Evolutionary conservation across 1,139 yeast genomes (phyloP).

Genomic region (Nakaseomyces bracarensis): DNA sequence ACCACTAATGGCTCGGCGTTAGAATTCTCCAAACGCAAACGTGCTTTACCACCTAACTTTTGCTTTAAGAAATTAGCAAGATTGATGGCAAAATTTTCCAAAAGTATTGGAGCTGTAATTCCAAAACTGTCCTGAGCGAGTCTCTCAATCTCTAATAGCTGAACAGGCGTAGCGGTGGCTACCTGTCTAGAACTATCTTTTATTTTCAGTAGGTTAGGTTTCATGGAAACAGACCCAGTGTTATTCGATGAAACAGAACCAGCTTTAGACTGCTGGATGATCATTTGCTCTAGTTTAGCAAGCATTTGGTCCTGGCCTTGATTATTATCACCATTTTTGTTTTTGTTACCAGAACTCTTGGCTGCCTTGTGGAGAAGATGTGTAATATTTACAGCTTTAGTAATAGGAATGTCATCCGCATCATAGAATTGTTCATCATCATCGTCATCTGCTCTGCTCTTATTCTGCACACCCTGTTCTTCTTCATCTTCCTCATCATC

Average conservation of each 20-base stretch:
- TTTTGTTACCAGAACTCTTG: constrained; percentile 10
- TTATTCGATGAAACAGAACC: constrained; percentile 10
- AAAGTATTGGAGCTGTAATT: constrained; percentile 40
- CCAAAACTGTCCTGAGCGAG: constrained; percentile 48
- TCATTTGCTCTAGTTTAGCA: constrained; percentile 21
- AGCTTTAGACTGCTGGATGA: constrained; percentile 15
- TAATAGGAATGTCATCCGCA: constrained; percentile 25
- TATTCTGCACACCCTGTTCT: too few species aligned
- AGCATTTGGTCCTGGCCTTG: constrained; percentile 15
- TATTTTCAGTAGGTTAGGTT: constrained; percentile 4
- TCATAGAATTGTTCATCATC: constrained; percentile 12
- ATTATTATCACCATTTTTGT: constrained; percentile 9
- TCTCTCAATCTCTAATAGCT: constrained; percentile 70
- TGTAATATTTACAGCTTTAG: constrained; percentile 32
- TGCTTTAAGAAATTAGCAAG: constrained; percentile 52
- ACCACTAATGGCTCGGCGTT: constrained; percentile 75
- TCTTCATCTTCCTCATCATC: constrained; percentile 12
- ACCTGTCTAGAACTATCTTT: constrained; percentile 11
- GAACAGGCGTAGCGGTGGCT: constrained; percentile 73
- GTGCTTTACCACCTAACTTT: constrained; percentile 59
- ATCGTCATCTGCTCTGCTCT: constrained; percentile 7
- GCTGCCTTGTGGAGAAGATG: constrained; percentile 27
- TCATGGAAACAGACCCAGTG: background rate
- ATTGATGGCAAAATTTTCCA: constrained; percentile 70
- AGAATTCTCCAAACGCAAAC: constrained; percentile 54